Evolutionary conservation across 345 rosid genomes (phyloP), one percentile per base, ranked within the genome.

Genomic region (Xanthoceras sorbifolium): DNA sequence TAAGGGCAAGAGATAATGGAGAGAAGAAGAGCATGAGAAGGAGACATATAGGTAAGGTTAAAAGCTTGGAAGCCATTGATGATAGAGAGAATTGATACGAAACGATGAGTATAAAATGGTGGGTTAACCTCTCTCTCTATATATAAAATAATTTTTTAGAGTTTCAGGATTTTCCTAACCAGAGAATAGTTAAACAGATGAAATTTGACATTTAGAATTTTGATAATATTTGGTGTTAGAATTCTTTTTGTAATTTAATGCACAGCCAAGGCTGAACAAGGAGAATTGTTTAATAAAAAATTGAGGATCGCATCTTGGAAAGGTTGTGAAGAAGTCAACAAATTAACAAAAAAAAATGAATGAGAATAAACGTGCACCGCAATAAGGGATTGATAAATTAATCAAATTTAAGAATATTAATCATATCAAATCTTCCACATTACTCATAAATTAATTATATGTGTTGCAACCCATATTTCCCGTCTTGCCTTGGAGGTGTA

Each of bases 1-100:
- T 42, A 42, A 42, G 2, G 26, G 80, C 73, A 11, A 76, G 17
- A 42, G 83, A 78, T n/a, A n/a, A n/a, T 31, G 76, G 76, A n/a
- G 76, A 75, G 54, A 68, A 54, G 42, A 67, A 64, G 66, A 77
- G 14, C 3, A 77, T 5, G 67, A 77, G 42, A 67, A 82, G 32
- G 20, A 82, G 34, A 9, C 61, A 63, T 22, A 64, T 32, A 25
- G 25, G 18, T 32, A 7, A 15, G 14, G 20, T 36, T 29, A 46
- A 40, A 44, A 11, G 74, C 14, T 67, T 71, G 44, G 77, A 69
- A 80, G 76, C 67, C 84, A 81, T 73, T 74, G 46, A 29, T 28
- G 48, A 44, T 7, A 42, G 46, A 74, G 67, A 40, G 36, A 64
- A 26, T 71, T 22, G 29, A 52, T 12, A 11, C 60, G 29, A 50